Evolutionary conservation across 2,329 filamentous ascomycete species (phyloP), one percentile per base, ranked within the genome.

Genomic region (Torrubiellomyces zombiae): DNA sequence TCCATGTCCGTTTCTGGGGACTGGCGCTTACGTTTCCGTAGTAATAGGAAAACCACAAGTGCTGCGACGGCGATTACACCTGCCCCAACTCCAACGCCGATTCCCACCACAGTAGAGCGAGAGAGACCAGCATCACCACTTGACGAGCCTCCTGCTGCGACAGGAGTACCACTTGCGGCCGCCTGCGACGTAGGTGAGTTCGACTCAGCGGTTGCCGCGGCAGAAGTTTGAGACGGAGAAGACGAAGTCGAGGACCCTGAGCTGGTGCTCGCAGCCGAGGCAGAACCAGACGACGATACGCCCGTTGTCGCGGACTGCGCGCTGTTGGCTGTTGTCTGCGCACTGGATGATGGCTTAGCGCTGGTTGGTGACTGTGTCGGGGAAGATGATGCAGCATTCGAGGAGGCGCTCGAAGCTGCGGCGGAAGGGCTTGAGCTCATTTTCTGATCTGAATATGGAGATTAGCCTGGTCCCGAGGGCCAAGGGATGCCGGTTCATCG

Each of bases 41-140:
- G 32, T 23, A 56, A 39, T 11, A 60, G 32, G 27, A 47, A 58
- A 22, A 54, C 36, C 5, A 43, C 53, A 7, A 60, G 33, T 6
- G 51, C 46, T 5, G 45, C 38, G 21, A 56, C 33, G 12, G 51
- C 51, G 8, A 60, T 39, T 5, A 48, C 50, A n/a, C 41, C 56
- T 9, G 52, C 52, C 13, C 48, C 55, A 15, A 53, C 48, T 21
- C 56, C 59, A 21, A 62, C 48, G 16, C 56, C 60, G 28, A 67
- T 60, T 7, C 63, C 63, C 21, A 55, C 53, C 29, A 61, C 55
- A 8, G 55, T 59, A 6, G 50, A 52, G 3, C 50, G 42, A 4
- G 53, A 51, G n/a, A 63, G 44, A 4, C 48, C 53, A 10, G 33
- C 23, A 8, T 47, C 53, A 10, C 32, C 23, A 8, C 24, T 24